Base-by-base conservation (phyloP, 2,329 filamentous ascomycete genomes). In the Talaromyces sp. region DNA sequence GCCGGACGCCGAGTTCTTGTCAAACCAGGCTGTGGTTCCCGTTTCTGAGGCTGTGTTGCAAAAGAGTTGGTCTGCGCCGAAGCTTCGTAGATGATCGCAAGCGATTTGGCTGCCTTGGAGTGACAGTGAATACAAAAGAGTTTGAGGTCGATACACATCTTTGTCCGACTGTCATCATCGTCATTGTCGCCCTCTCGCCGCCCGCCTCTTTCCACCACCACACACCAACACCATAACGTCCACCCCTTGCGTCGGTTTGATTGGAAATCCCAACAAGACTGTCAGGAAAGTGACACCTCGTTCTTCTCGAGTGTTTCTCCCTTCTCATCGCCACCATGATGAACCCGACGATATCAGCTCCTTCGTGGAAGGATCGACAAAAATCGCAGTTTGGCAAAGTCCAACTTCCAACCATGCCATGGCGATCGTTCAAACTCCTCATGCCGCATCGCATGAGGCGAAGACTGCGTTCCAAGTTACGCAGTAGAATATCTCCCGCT, bases 381-480 rank as follows among this genome's bases (percentile, higher is more conserved):
- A 76, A 79, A 63, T 75, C 75, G 63, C 77, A 80, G 67, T 75
- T 80, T 64, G 77, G 77, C 63, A 81, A 81, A 68, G 76, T 79
- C 62, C 79, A 80, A 50, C 77, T 82, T 39, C 77, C 79, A 66
- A 73, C 82, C 57, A 39, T 66, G 65, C 80, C 80, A 78, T 82
- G 80, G 80, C 78, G 79, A 47, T 82, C 80, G n/a, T 77, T 82
- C 56, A 78, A 82, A 67, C 73, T 82, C 7, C 72, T 82, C 24
- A 78, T 90, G 57, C 87, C 88, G 58, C 87, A 89, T 76, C 83
- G 87, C 68, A 82, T 90, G 74, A 87, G 88, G 70, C 82, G 89
- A 72, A 87, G 85, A 78, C 82, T 90, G 76, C 83, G 89, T 67
- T 90, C 88, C 65, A 89, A 88, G 73, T 83, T 91, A 72, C 87